Evolutionary conservation across 805 yeast species (phyloP).

Genomic region (Yamadazyma nakazawae): DNA sequence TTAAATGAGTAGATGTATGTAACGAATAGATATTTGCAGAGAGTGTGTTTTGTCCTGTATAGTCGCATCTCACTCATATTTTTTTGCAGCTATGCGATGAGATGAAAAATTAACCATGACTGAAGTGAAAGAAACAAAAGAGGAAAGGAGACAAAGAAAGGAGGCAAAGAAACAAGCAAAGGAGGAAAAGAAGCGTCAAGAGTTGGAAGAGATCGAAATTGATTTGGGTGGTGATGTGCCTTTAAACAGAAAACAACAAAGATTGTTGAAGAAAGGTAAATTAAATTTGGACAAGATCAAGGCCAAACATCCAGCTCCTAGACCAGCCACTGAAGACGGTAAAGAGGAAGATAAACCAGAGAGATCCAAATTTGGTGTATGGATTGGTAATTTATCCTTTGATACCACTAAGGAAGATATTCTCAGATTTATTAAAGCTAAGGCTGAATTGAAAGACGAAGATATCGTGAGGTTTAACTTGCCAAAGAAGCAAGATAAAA

Average conservation of each 20-base stretch:
- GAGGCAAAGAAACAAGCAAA: slow-evolving; percentile 32
- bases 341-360: slow-evolving; percentile 24
- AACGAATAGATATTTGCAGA: slow-evolving; percentile 5
- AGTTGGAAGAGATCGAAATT: slow-evolving; percentile 61
- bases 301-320: slow-evolving; percentile 34
- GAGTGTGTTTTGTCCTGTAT: not conserved
- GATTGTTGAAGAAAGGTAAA: slow-evolving; percentile 78
- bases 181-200: slow-evolving; percentile 26
- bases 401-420: slow-evolving; percentile 79
- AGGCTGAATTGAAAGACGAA: slow-evolving; percentile 42
- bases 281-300: slow-evolving; percentile 58
- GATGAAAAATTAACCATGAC: slow-evolving; percentile 3
- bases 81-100: slow-evolving; percentile 18
- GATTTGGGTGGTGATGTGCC: slow-evolving; percentile 73
- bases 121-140: slow-evolving; percentile 14
- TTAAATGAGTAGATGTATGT: not conserved
- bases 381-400: slow-evolving; percentile 92
- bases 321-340: slow-evolving; percentile 27
- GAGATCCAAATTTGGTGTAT: slow-evolving; percentile 67
- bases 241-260: slow-evolving; percentile 85
- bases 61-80: not conserved
- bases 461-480: slow-evolving; percentile 75
- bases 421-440: slow-evolving; percentile 57
- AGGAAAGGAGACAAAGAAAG: slow-evolving; percentile 19
- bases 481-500: slow-evolving; percentile 70